Evolutionary conservation across 2,329 filamentous ascomycete species (phyloP), one percentile per base, ranked within the genome.

Genomic region (Fusarium sp.): DNA sequence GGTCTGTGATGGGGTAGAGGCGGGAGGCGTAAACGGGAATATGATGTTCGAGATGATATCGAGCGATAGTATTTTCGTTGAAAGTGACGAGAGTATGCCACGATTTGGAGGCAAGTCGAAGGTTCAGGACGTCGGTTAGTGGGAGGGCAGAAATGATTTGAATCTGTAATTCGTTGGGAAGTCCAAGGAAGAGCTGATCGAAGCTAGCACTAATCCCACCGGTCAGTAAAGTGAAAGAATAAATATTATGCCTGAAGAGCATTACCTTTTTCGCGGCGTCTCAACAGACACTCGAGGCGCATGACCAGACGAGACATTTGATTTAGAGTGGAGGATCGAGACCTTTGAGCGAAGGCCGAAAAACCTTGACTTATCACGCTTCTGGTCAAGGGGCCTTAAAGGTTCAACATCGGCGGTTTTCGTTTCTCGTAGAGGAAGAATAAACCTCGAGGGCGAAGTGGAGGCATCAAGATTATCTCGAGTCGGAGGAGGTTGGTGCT

Each of bases 141-240:
- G 90, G 89, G 34, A 92, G 83, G 3, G 86, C 86, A 6, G 88
- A 86, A 56, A 92, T 87, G 71, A 92, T 87, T 75, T 91, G 89
- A 30, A 90, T 86, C 79, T 91, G 89, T 51, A 92, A 81, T 79
- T 92, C 90, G 67, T 86, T 89, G 5, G 90, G 90, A 11, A 92
- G 81, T 36, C 82, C 83, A 28, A 88, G 82, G 70, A 92, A 91
- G n/a, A 89, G 83, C 57, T 89, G 85, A 66, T 89, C 87, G 48
- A 91, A 85, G 67, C 66, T 85, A 84, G 64, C 74, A 78, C 66
- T 56, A 38, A 54, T 55, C 41, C 56, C 36, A 22, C 24, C 28
- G 38, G 55, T 68, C 47, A 74, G 54, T 44, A n/a, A 51, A n/a
- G 15, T 45, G 34, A 41, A 42, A 38, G 24, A 28, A 32, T 47